Base-by-base conservation (phyloP, 495 filamentous ascomycete genomes). In the Collariella sp. region DNA sequence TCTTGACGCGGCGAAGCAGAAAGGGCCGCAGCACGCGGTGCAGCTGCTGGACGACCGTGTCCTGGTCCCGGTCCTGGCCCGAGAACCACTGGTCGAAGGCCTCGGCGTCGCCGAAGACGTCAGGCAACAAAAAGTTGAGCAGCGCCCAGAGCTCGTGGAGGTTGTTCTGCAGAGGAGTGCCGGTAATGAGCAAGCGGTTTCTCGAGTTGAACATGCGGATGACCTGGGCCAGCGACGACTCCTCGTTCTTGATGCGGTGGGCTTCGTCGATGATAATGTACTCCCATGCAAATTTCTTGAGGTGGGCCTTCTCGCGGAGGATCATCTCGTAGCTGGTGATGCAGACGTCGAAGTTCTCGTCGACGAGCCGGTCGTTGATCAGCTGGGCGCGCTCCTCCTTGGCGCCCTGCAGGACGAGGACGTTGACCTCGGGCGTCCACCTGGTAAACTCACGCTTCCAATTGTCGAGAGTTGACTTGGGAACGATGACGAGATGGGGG, bases 221-320 rank as follows among this genome's bases (percentile, higher is more conserved):
- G 52, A 97, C 94, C 61, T 99, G 93, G 2, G 94, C 89, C 5
- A 99, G 76, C 2, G 94, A 94, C 0, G 94, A 99, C 68, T 96
- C 89, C 68, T 99, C 94, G 69, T 99, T 99, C 73, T 99, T 99
- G 75, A 99, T 97, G 19, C 94, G 89, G 67, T 99, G 94, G 5
- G 94, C 94, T 66, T 99, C 94, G 63, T 99, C 94, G 50, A 99
- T 95, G 67, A 99, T 96, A 70, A 99, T 97, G 67, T 99, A 99
- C 67, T 99, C 93, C 94, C 94, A 99, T 0, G 94, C 89, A 64
- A 97, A 94, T 68, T 97, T 97, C 73, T 94, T 94, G 42, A 99
- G 71, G 62, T 95, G 89, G 0, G 88, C 77, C 72, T 99, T 97
- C 65, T 99, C 94, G 39, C 93, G 82, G 2, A 99, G 78, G 54